These are phyloP conservation scores for Cutaneotrichosporon cutaneum DNA, from an alignment of 1,284 basidiomycete species.

Conservation along the genomic window DNA sequence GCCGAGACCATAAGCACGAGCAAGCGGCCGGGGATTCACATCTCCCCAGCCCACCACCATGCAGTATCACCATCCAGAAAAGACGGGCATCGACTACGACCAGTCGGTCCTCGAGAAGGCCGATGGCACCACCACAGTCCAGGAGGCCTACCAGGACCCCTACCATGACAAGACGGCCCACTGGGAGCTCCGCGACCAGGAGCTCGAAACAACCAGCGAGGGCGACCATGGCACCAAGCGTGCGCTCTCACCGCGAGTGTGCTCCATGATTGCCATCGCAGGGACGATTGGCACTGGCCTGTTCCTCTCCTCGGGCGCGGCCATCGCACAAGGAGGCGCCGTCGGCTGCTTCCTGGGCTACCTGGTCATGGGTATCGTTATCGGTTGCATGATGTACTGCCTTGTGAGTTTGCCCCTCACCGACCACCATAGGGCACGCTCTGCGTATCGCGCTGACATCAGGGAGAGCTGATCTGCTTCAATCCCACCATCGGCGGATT, in stretches of 20 bases:
- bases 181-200: constrained; percentile 2
- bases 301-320: constrained; percentile 43
- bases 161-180: not conserved
- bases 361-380: constrained; percentile 24
- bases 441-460: not conserved
- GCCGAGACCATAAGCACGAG: not conserved
- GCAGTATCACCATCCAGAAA: not conserved
- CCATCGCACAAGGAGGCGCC: constrained; percentile 48
- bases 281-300: constrained; percentile 57
- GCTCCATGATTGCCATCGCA: constrained; percentile 15
- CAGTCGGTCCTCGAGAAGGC: not conserved
- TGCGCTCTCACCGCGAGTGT: constrained; percentile 18
- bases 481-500: constrained; percentile 26
- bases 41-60: not conserved
- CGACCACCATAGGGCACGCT: not conserved
- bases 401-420: constrained; percentile 14
- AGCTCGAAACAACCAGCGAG: constrained; percentile 11
- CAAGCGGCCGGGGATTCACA: not conserved
- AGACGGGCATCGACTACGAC: not conserved
- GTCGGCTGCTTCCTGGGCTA: constrained; percentile 46
- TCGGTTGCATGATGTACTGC: constrained; percentile 23
- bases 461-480: constrained; percentile 15
- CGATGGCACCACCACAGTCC: not conserved
- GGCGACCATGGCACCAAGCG: constrained; percentile 23
- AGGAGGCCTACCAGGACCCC: too few species aligned